These are phyloP conservation scores for Monosporascus sp. DNA, from an alignment of 2,329 filamentous ascomycete species.

Conservation along the genomic window DNA sequence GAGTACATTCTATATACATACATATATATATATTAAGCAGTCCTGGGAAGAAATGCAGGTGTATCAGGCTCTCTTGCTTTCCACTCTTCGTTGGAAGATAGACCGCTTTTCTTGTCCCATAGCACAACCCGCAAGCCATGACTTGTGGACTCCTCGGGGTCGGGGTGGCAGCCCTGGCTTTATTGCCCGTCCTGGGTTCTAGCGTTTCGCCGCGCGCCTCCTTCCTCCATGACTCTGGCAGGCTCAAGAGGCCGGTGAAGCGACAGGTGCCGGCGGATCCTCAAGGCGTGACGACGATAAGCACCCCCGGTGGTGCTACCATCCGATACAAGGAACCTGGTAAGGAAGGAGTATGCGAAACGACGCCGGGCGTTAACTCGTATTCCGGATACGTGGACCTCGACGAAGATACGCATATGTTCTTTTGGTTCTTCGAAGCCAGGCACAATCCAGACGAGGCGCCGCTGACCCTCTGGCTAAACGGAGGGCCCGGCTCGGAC, in stretches of 20 bases:
- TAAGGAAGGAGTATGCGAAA: slow-evolving; percentile 41
- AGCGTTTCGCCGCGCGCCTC: not conserved
- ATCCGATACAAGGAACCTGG: slow-evolving; percentile 48
- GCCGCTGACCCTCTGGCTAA: slow-evolving; percentile 34
- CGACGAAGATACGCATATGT: slow-evolving; percentile 28
- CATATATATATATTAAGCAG: too few species aligned
- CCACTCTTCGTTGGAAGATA: too few species aligned
- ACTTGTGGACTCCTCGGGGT: not conserved
- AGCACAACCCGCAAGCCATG: not conserved
- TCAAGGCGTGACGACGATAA: slow-evolving; percentile 37
- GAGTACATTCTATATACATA: too few species aligned
- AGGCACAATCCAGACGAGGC: slow-evolving; percentile 38
- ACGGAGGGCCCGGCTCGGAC: slow-evolving; percentile 51
- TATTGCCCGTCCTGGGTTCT: not conserved
- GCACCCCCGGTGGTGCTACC: slow-evolving; percentile 35
- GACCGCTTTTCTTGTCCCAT: too few species aligned
- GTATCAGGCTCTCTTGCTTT: too few species aligned
- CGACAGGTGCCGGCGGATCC: slow-evolving; percentile 33
- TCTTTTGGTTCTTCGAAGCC: slow-evolving; percentile 43
- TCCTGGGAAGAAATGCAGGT: too few species aligned
- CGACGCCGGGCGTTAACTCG: slow-evolving; percentile 43
- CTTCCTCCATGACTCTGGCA: not conserved
- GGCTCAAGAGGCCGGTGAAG: slow-evolving; percentile 16
- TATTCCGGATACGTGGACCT: slow-evolving; percentile 33
- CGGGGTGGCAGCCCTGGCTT: not conserved